A percentile compares a stretch with the other conserved stretches of the same genome.
phyloP scores from a whole-genome alignment of 2,329 filamentous ascomycete genomes.

The Fusarium tricinctum region DNA sequence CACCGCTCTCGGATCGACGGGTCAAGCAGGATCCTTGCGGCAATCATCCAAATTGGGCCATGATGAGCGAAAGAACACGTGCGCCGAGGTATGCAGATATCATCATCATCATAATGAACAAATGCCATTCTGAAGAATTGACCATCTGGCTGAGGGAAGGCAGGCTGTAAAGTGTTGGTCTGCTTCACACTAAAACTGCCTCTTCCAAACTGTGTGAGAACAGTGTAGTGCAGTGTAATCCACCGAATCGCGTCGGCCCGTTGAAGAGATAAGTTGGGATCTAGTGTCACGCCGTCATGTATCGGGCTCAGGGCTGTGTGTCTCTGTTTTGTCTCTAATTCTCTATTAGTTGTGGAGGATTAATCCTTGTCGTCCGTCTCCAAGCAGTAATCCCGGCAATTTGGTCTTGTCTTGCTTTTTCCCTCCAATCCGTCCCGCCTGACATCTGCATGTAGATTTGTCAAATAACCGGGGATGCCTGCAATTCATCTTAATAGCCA shows the following conservation, averaged over 20 bases:
- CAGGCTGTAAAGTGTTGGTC: too few species aligned
- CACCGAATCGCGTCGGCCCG: constrained; percentile 28
- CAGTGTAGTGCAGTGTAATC: neutral
- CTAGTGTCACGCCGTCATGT: constrained; percentile 28
- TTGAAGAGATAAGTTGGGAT: constrained; percentile 2
- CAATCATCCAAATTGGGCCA: constrained; percentile 11
- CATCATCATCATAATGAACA: neutral
- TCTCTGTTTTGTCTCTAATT: neutral
- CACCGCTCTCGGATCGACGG: constrained; percentile 20
- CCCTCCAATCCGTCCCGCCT: constrained; percentile 5
- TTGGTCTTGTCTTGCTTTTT: constrained; percentile 26
- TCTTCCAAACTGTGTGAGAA: constrained; percentile 5
- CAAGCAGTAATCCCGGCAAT: constrained; percentile 21
- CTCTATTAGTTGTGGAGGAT: neutral
- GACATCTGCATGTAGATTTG: constrained; percentile 9
- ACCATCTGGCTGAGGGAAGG: too few species aligned
- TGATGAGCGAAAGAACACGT: neutral
- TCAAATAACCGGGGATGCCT: neutral
- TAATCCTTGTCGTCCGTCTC: constrained; percentile 12
- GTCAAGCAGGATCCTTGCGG: constrained; percentile 21
- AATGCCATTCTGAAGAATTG: too few species aligned
- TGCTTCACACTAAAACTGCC: neutral
- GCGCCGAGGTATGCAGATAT: neutral
- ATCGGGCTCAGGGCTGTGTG: constrained; percentile 7
- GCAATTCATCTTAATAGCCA: neutral